Base-by-base conservation (phyloP, 73 alveolate genomes). In the Paramecium sexaurelia region DNA sequence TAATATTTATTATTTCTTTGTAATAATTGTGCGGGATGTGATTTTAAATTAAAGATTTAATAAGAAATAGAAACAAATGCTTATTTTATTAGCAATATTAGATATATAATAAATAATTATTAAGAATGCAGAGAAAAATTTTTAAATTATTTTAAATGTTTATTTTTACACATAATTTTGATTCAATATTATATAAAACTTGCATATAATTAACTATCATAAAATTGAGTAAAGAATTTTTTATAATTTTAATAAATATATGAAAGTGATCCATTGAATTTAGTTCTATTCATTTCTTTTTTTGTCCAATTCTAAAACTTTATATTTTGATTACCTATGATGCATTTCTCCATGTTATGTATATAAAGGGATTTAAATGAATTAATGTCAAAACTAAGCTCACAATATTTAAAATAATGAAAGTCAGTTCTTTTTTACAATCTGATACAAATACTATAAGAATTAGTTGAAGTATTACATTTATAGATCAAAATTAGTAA, bases 191-290 rank as follows among this genome's bases (percentile, higher is more conserved):
- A 26, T 1, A 61, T 61, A 61, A 61, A 26, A 61, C 26, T 61
- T 29, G 26, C 47, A 61, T 61, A 61, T 61, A 61, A 61, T 61
- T 61, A 61, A 61, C 83, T 61, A 26, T 61, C 83, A 61, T 61
- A 61, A 61, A 61, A 61, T 26, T 11, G 47, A 61, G 83, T 61
- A 61, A 61, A 61, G 26, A 61, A 61, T 32, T 61, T 26, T 61
- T 61, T 61, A 61, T 61, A 61, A 24, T 61, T 61, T 61, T 61
- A 26, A 61, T 61, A 61, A 61, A 61, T 61, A 61, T 29, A 61
- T 10, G 43, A 61, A 32, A 24, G 39, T n/a, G 83, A 61, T 26
- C 47, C 83, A 61, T 61, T 61, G 43, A 61, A 61, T 32, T 61
- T 61, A 26, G 20, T 13, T 61, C 24, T 26, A 61, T 32, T 61